Base-by-base conservation (phyloP, 2,329 filamentous ascomycete species). In the Sclerotinia sclerotiorum region DNA sequence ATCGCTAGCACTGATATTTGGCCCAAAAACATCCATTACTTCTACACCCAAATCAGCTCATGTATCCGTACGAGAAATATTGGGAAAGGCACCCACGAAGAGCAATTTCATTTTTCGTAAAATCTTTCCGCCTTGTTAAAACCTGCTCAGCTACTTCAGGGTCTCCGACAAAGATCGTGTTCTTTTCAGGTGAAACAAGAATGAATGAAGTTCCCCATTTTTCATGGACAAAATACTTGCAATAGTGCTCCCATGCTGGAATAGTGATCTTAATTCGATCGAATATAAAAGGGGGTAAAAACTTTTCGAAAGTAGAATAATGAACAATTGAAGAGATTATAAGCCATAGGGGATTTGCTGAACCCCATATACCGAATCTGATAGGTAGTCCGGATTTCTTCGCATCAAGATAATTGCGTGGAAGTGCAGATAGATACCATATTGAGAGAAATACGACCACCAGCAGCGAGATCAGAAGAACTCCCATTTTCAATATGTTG, bases 1-100 rank as follows among this genome's bases (percentile, higher is more conserved):
- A 72, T 76, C 51, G 65, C 76, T 77, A 21, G 58, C 58, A 39
- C 44, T 39, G 17, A 62, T 62, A 11, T 62, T 62, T 39, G 58
- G 29, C 8, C 58, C 58, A 10, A 48, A 62, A 3, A 62, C 29
- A 32, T 62, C 58, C 58, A 62, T 62, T 5, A 62, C n/a, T 15
- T 35, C 58, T 62, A 32, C n/a, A 21, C 29, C 3, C 4, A 2
- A 24, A 29, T 62, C 3, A 62, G 58, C 21, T 11, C n/a, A 11
- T 62, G 21, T 8, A 15, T 19, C 17, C 0, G 8, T 29, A 6
- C 19, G 21, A 61, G 0, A 48, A 5, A 62, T 4, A 11, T 13
- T 15, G 29, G 29, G 10, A 7, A 11, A 5, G 6, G 11, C 7
- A 51, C 58, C 13, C 7, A 62, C 58, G 58, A 44, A 69, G 67